These are phyloP conservation scores for Spergularia marina DNA, from an alignment of 148 eudicot genomes.

Conservation along the genomic window DNA sequence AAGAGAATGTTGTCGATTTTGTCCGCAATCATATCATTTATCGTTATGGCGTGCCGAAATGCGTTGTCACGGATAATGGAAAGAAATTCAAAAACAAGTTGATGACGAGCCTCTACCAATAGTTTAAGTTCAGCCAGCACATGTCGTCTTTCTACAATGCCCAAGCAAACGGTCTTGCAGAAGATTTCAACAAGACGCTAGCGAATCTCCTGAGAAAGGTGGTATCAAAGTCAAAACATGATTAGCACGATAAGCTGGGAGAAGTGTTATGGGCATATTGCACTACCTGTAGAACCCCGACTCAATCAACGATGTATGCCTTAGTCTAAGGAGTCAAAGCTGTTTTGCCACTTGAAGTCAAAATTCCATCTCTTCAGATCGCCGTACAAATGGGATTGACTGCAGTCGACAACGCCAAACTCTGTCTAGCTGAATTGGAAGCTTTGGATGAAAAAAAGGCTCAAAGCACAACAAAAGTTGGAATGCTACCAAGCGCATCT, in stretches of 20 bases:
- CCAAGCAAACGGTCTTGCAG: not conserved
- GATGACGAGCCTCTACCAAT: not conserved
- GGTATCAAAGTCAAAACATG: not conserved
- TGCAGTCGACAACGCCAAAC: not conserved
- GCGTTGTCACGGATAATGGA: not conserved
- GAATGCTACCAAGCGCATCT: constrained; percentile 3
- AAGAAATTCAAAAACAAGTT: not conserved
- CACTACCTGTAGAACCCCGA: not conserved
- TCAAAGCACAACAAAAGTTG: not conserved
- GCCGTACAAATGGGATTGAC: not conserved
- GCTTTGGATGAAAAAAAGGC: too few species aligned
- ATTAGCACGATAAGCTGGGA: not conserved
- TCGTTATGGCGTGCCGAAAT: not conserved
- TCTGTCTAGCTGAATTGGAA: not conserved
- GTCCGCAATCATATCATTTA: not conserved
- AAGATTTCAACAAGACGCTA: not conserved
- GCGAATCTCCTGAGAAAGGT: not conserved
- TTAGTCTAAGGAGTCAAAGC: not conserved
- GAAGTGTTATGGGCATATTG: not conserved
- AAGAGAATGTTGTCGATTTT: not conserved
- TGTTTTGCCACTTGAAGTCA: not conserved
- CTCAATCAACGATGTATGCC: not conserved
- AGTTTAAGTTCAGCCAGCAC: not conserved
- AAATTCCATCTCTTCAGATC: not conserved
- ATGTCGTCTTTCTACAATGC: too few species aligned